Conservation (phyloP, 345 rosid genomes). For the Eucalyptus dawsonii region DNA sequence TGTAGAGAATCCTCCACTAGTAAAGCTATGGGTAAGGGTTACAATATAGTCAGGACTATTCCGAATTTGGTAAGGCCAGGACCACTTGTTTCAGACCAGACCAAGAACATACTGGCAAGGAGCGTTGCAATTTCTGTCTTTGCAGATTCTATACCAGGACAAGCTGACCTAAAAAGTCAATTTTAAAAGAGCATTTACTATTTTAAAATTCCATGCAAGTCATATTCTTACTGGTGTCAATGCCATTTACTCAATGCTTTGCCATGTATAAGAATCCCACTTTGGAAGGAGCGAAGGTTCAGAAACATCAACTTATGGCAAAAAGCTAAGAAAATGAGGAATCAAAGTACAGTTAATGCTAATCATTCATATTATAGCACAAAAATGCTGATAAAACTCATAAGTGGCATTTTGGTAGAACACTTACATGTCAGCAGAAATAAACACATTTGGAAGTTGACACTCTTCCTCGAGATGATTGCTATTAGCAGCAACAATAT, state of each 20-base stretch:
- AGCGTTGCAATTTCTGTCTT: not conserved
- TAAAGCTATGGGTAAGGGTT: not conserved
- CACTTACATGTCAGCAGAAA: conserved; percentile 75
- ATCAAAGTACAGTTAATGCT: not conserved
- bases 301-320: not conserved
- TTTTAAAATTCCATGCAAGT: not conserved
- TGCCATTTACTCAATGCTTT: not conserved
- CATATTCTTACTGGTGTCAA: not conserved
- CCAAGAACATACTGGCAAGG: not conserved
- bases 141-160: not conserved
- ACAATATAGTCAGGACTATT: not conserved
- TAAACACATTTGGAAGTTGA: conserved; percentile 77
- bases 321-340: not conserved
- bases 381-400: not conserved
- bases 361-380: not conserved
- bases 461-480: conserved; percentile 45
- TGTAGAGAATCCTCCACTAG: not conserved
- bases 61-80: not conserved
- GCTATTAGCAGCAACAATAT: conserved; percentile 33
- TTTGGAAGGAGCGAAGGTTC: not conserved
- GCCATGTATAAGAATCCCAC: not conserved
- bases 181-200: not conserved
- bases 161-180: not conserved
- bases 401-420: not conserved
- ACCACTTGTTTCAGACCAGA: not conserved